These are phyloP conservation scores for Gillenia trifoliata DNA, from an alignment of 306 rosid genomes.

Conservation along the genomic window DNA sequence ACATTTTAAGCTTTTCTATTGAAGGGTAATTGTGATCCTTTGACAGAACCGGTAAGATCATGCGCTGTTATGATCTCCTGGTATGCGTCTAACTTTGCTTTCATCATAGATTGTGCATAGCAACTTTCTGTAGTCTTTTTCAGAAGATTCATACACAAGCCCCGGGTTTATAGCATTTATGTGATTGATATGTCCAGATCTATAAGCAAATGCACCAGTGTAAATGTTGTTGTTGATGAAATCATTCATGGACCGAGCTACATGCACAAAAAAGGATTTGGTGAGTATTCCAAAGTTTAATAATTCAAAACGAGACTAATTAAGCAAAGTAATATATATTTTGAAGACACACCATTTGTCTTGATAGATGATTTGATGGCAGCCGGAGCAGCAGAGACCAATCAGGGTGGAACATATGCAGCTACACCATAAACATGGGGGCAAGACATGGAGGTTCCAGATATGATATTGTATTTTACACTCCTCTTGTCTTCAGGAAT, in stretches of 20 bases:
- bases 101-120: slow-evolving; percentile 18
- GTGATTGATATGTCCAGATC: slow-evolving; percentile 31
- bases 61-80: background rate
- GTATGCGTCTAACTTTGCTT: background rate
- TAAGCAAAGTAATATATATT: slow-evolving; percentile 13
- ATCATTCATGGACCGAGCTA: slow-evolving; percentile 19
- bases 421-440: slow-evolving; percentile 31
- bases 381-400: slow-evolving; percentile 11
- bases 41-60: slow-evolving; percentile 2
- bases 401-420: slow-evolving; percentile 7
- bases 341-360: slow-evolving; percentile 17
- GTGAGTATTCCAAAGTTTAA: background rate
- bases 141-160: slow-evolving; percentile 22
- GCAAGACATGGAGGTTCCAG: slow-evolving; percentile 31
- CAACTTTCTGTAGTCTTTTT: slow-evolving; percentile 28
- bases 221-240: background rate
- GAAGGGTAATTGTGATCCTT: slow-evolving; percentile 27
- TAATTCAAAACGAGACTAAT: slow-evolving; percentile 29
- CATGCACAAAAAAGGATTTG: background rate
- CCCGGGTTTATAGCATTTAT: slow-evolving; percentile 28
- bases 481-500: background rate
- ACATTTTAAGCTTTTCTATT: slow-evolving; percentile 33
- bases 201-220: slow-evolving; percentile 25
- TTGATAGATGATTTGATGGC: slow-evolving; percentile 8
- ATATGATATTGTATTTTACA: slow-evolving; percentile 7